Evolutionary conservation across 2,329 filamentous ascomycete species (phyloP).

Genomic region (Alternaria panax): DNA sequence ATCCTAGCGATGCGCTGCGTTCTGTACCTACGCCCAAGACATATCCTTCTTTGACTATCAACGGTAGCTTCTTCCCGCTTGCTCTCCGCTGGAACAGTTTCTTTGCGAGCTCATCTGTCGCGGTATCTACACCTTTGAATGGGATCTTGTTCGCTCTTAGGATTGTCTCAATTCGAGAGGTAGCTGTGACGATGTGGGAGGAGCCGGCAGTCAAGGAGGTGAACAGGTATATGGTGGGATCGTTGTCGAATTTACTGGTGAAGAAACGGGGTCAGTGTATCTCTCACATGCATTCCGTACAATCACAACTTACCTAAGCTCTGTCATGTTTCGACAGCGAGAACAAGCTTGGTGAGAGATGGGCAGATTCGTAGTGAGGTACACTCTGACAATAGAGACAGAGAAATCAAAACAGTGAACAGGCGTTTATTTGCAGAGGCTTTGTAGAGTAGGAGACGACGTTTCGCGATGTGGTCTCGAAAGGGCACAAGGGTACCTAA

Average conservation of each 20-base stretch:
- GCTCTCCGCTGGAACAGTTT: constrained; percentile 87
- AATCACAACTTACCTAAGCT: constrained; percentile 41
- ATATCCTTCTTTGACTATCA: constrained; percentile 83
- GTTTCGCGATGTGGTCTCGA: constrained; percentile 18
- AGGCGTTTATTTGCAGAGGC: neutral
- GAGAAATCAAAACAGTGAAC: neutral
- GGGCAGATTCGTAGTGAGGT: neutral
- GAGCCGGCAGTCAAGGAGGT: constrained; percentile 95
- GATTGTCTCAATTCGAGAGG: constrained; percentile 94
- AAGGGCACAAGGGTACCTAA: neutral
- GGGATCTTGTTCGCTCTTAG: constrained; percentile 92
- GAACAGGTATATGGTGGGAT: constrained; percentile 80
- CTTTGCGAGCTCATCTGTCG: constrained; percentile 86
- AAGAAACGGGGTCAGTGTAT: neutral
- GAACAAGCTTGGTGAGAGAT: neutral
- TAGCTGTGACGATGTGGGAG: constrained; percentile 94
- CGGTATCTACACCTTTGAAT: constrained; percentile 90
- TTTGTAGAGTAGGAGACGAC: constrained; percentile 5
- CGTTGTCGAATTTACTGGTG: constrained; percentile 31
- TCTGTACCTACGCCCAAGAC: constrained; percentile 77
- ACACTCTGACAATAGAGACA: neutral
- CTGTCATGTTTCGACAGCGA: constrained; percentile 35
- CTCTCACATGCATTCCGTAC: neutral
- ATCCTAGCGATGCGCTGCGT: neutral
- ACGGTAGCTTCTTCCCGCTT: constrained; percentile 87